A percentile compares a stretch with the other conserved stretches of the same genome.
Evolutionary conservation across 23 red algal genomes (phyloP).

Genomic region (Gracilaria caudata): DNA sequence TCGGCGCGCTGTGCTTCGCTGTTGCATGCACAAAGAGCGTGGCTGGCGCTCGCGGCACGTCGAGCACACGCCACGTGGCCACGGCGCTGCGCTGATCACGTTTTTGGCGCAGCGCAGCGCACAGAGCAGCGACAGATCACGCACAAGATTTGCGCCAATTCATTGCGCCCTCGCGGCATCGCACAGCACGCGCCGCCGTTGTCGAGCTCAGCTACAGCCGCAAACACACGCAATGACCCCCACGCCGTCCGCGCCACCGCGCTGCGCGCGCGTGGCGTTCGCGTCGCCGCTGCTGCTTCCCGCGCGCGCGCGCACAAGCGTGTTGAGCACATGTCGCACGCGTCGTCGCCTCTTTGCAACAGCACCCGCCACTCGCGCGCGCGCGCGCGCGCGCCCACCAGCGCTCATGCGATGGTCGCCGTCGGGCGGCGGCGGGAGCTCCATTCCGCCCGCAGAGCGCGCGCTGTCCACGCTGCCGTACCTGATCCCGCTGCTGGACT

Average conservation of each 20-base stretch:
- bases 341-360: no score
- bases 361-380: conserved; percentile 23
- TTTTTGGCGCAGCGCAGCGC: no score
- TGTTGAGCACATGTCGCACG: no score
- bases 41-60: not conserved
- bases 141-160: no score
- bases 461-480: conserved; percentile 82
- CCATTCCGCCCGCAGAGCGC: conserved; percentile 62
- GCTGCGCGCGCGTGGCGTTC: no score
- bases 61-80: no score
- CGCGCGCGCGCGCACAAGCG: not conserved
- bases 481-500: conserved; percentile 94
- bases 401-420: conserved; percentile 7
- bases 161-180: no score
- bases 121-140: no score
- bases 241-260: no score
- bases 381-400: not conserved
- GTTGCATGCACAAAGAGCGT: not conserved
- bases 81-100: no score
- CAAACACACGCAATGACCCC: not conserved
- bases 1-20: not conserved
- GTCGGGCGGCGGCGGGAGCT: not conserved
- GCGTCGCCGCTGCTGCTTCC: no score
- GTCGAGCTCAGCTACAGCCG: not conserved
- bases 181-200: no score